Evolutionary conservation across 2,329 filamentous ascomycete genomes (phyloP), one percentile per base, ranked within the genome.

Genomic region (Paracamarosporium sp.): DNA sequence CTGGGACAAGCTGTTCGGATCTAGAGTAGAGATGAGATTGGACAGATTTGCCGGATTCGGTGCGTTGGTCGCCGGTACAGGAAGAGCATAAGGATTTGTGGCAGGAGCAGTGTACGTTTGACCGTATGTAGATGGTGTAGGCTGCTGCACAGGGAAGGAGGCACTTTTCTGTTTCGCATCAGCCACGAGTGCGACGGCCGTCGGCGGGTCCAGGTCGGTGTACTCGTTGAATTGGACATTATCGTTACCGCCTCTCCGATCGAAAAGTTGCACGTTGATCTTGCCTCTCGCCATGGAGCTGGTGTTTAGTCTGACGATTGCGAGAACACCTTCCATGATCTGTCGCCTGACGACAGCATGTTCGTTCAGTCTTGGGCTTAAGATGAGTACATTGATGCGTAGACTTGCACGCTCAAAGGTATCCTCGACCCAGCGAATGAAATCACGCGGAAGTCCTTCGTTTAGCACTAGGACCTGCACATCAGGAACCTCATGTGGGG

Each of bases 141-240:
- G 61, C 65, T 75, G 63, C 70, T 70, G 78, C 7, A 68, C 67
- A 15, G 69, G 64, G 44, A 68, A 69, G 6, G 63, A 60, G 15
- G 79, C 69, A 24, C 36, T 51, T 41, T 73, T 80, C 61, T 82
- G 77, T 74, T 91, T 93, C 50, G 89, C 86, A 57, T 92, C 86
- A 40, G 89, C 75, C 56, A 96, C 90, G 15, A 98, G 86, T 66
- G 96, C 91, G 15, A 90, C 91, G 4, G 91, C 92, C 44, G 93
- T 88, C 5, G 81, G 77, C 0, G 93, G 90, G 33, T 96, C 90
- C 2, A 97, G 83, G 66, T 93, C 88, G 56, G 90, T 86, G 73
- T 98, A 98, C 73, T 96, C 90, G 67, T 96, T 91, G 72, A 92
- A 97, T 41, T 88, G 87, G 57, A 96, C 88, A 63, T 91, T 93